Conservation (phyloP, 345 rosid genomes). For the Brassica cretica region DNA sequence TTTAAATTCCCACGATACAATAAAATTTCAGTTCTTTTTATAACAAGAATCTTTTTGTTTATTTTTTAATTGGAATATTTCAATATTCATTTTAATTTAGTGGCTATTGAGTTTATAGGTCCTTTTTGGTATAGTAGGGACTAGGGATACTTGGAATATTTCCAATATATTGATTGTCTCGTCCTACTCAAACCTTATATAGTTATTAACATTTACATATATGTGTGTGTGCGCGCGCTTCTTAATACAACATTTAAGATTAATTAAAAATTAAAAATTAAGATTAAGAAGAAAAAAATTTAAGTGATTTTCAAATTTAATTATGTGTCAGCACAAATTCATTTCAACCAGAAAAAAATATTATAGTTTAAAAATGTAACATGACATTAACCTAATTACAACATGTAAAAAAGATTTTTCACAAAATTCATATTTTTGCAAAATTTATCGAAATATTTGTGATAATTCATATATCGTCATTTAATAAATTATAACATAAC, state of each 20-base stretch:
- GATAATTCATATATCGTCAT: neutral
- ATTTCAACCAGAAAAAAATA: neutral
- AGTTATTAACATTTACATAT: neutral
- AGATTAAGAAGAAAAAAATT: neutral
- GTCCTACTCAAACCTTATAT: slow-evolving; percentile 18
- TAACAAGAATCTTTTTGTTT: slow-evolving; percentile 1
- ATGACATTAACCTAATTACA: neutral
- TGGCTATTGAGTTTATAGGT: slow-evolving; percentile 18
- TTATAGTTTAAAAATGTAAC: neutral
- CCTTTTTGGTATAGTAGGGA: slow-evolving; percentile 6
- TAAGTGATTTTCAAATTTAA: neutral
- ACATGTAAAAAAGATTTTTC: no score
- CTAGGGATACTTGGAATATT: slow-evolving; percentile 21
- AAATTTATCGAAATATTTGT: no score
- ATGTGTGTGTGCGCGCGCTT: neutral
- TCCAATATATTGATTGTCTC: slow-evolving; percentile 13
- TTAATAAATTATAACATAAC: no score
- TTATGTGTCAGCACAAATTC: neutral
- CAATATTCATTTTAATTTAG: slow-evolving; percentile 20
- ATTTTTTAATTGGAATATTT: slow-evolving; percentile 8
- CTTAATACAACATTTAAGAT: slow-evolving; percentile 1
- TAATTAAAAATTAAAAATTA: neutral
- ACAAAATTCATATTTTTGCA: neutral
- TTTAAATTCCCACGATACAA: no score
- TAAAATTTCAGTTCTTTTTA: no score